Percentiles rank a stretch among this genome's conserved stretches.
phyloP scores from a whole-genome alignment of 208 protist species.

The Acanthamoeba healyi region DNA sequence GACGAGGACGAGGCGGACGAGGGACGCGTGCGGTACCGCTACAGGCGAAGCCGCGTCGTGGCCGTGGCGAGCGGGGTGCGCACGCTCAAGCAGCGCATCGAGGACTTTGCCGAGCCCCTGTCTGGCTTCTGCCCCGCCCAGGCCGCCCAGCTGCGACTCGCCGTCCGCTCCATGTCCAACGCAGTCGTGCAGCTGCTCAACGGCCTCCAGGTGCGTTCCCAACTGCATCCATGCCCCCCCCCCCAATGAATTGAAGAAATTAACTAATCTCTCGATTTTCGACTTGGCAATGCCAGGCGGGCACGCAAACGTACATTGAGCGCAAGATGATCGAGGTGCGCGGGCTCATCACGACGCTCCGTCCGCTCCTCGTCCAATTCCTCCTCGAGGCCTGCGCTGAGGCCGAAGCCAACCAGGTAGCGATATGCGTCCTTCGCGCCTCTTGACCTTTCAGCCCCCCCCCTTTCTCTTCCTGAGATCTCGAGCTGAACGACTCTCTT shows the following conservation, averaged over 20 bases:
- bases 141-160: neutral
- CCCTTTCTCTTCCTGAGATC: neutral
- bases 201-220: neutral
- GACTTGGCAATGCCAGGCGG: too few species aligned
- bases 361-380: neutral
- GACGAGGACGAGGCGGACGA: neutral
- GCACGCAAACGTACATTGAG: neutral
- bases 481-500: too few species aligned
- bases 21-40: neutral
- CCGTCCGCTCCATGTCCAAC: neutral
- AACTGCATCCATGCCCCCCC: neutral
- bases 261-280: too few species aligned
- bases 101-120: neutral
- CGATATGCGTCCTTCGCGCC: too few species aligned
- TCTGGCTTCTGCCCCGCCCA: neutral
- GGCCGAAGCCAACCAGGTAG: constrained; percentile 4
- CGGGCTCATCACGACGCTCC: neutral
- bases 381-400: constrained; percentile 11
- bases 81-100: neutral
- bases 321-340: neutral
- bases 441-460: too few species aligned
- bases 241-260: neutral
- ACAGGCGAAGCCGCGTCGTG: neutral
- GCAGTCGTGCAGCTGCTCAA: constrained; percentile 22
- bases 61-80: neutral